These are phyloP conservation scores for Phenoliferia sp. DNA, from an alignment of 1,284 basidiomycete species.

Conservation along the genomic window DNA sequence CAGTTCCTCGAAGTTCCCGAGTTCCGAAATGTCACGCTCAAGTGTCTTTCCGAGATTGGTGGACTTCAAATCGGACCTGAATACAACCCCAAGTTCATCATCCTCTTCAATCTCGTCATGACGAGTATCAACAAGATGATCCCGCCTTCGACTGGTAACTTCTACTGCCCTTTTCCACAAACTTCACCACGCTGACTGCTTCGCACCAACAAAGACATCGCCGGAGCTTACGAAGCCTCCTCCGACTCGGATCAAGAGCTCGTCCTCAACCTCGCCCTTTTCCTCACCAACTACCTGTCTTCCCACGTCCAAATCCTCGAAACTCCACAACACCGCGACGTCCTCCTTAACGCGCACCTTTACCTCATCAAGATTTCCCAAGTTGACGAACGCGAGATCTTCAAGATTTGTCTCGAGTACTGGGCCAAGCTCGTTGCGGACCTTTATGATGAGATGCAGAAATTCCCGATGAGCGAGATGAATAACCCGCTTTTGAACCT, in stretches of 20 bases:
- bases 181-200: constrained; percentile 10
- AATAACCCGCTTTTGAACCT: constrained; percentile 78
- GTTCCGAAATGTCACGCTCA: constrained; percentile 95
- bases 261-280: constrained; percentile 92
- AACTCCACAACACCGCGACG: constrained; percentile 83
- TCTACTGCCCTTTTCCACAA: background rate
- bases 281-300: constrained; percentile 93
- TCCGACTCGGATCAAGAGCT: constrained; percentile 94
- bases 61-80: constrained; percentile 88
- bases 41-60: constrained; percentile 97
- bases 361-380: constrained; percentile 99
- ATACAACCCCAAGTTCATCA: constrained; percentile 97
- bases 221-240: constrained; percentile 83
- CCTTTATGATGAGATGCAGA: constrained; percentile 96
- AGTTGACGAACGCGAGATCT: constrained; percentile 97
- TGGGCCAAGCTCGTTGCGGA: constrained; percentile 98
- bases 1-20: constrained; percentile 95
- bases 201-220: constrained; percentile 56
- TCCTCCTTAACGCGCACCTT: constrained; percentile 91
- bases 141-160: constrained; percentile 76
- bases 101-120: constrained; percentile 95
- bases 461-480: constrained; percentile 84
- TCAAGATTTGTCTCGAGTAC: constrained; percentile 99
- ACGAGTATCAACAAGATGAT: constrained; percentile 94
- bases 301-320: constrained; percentile 85